Conservation (phyloP, 352 stramenopile genomes). For the Nothophytophthora sp. region DNA sequence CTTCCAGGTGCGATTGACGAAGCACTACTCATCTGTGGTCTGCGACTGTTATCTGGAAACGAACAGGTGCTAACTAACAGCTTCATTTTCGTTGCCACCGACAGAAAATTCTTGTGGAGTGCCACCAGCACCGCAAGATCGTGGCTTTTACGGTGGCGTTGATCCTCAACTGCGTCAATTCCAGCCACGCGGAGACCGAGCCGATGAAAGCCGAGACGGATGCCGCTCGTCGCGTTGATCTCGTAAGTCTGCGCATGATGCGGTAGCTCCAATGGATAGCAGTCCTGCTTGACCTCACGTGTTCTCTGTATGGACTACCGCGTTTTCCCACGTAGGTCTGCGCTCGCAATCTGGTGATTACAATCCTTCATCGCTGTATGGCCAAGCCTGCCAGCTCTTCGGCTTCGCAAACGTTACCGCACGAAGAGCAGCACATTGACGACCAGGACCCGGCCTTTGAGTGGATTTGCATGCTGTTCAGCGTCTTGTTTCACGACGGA, state of each 20-base stretch:
- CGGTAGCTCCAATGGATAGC: too few relatives aligned
- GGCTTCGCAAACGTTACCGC: constrained; percentile 2
- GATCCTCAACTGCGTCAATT: constrained; percentile 71
- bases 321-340: constrained; percentile 60
- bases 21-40: too few relatives aligned
- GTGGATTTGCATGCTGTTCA: constrained; percentile 76
- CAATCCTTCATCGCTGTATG: constrained; percentile 76
- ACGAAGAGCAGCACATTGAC: constrained; percentile 21
- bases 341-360: constrained; percentile 70
- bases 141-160: constrained; percentile 66
- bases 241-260: constrained; percentile 50
- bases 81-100: constrained; percentile 1
- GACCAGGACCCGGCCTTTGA: constrained; percentile 72
- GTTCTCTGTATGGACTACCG: too few relatives aligned
- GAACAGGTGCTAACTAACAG: too few relatives aligned
- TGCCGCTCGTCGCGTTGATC: constrained; percentile 36
- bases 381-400: constrained; percentile 21
- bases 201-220: constrained; percentile 20
- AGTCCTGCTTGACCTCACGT: too few relatives aligned
- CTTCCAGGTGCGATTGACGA: constrained; percentile 63
- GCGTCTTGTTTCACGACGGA: constrained; percentile 48
- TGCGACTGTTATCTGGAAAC: too few relatives aligned
- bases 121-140: constrained; percentile 76
- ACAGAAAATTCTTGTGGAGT: constrained; percentile 85
- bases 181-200: constrained; percentile 15